Evolutionary conservation across 2,329 filamentous ascomycete species (phyloP).

Genomic region (Phialemonium atrogriseum): DNA sequence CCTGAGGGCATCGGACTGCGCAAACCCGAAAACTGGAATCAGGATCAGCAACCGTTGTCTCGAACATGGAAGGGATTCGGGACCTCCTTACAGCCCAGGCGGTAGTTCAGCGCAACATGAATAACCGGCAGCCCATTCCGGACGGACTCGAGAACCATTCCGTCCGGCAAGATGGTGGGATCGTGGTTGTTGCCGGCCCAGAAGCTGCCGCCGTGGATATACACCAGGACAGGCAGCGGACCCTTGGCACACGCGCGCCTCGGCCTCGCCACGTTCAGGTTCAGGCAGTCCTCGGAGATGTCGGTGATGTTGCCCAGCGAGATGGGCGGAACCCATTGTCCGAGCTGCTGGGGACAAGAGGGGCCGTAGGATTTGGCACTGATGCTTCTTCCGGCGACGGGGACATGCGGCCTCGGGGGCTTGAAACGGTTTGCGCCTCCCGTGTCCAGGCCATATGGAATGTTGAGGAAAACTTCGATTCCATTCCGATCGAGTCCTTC

Average conservation of each 20-base stretch:
- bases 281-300: conserved; percentile 27
- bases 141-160: conserved; percentile 28
- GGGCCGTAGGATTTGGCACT: conserved; percentile 30
- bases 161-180: conserved; percentile 25
- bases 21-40: conserved; percentile 19
- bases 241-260: conserved; percentile 6
- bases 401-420: conserved; percentile 27
- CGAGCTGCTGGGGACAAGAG: too few species aligned
- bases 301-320: too few species aligned
- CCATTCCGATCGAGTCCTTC: conserved; percentile 32
- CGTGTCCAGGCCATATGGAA: conserved; percentile 38
- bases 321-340: too few species aligned
- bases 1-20: conserved; percentile 18
- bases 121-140: conserved; percentile 19
- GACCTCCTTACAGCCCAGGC: conserved; percentile 28
- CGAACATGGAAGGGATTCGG: too few species aligned
- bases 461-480: conserved; percentile 38
- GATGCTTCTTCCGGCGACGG: conserved; percentile 22
- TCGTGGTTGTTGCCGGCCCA: conserved; percentile 10
- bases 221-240: conserved; percentile 8
- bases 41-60: conserved; percentile 32
- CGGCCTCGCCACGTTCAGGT: conserved; percentile 25
- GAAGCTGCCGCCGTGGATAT: conserved; percentile 16
- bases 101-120: conserved; percentile 12
- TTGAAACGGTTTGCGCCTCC: conserved; percentile 35